Percentiles rank a stretch among this genome's conserved stretches.
phyloP scores from a whole-genome alignment of 2,329 filamentous ascomycete species.

The Microdochium trichocladiopsis region DNA sequence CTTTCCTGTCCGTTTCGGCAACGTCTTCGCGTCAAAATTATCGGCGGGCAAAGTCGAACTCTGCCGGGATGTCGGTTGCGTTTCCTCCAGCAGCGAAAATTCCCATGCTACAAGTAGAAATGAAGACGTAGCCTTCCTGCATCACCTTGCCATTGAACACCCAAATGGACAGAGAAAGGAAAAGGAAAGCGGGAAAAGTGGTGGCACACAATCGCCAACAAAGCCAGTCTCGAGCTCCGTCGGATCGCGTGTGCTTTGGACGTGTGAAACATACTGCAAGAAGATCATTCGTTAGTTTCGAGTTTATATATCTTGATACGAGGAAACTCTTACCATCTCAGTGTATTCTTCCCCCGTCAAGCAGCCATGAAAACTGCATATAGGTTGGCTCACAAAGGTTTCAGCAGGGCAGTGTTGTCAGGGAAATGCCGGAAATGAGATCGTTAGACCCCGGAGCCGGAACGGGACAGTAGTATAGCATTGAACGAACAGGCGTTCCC shows the following conservation, averaged over 20 bases:
- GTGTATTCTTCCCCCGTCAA: slow-evolving; percentile 23
- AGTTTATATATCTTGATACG: background rate
- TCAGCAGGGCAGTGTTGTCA: too few species aligned
- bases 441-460: too few species aligned
- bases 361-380: too few species aligned
- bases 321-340: background rate
- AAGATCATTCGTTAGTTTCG: background rate
- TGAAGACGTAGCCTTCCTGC: background rate
- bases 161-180: background rate
- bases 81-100: background rate
- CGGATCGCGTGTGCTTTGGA: background rate
- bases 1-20: background rate
- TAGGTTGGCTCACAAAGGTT: too few species aligned
- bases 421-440: too few species aligned
- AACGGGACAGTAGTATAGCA: too few species aligned
- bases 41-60: background rate
- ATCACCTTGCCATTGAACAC: background rate
- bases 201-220: background rate
- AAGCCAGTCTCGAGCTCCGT: slow-evolving; percentile 1
- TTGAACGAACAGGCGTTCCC: too few species aligned
- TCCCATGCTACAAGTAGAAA: background rate
- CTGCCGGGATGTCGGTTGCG: background rate
- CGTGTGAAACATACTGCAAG: background rate
- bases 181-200: background rate
- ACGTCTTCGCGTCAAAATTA: background rate